These are phyloP conservation scores for Mycena sanguinolenta DNA, from an alignment of 768 basidiomycete genomes.

Conservation along the genomic window DNA sequence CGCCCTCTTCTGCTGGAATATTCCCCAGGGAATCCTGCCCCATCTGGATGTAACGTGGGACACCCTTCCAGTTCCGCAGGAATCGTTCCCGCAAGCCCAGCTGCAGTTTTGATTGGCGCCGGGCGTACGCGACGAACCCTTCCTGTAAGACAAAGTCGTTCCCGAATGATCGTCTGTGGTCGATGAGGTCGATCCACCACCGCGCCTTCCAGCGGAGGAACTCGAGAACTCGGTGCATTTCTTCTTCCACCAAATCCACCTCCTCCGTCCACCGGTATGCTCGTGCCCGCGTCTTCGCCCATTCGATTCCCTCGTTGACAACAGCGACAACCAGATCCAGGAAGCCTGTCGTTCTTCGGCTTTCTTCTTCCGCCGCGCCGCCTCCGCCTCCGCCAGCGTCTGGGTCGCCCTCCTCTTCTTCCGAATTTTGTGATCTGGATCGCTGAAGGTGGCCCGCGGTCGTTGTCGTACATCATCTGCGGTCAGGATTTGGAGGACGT, in stretches of 20 bases:
- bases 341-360: not conserved
- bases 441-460: slow-evolving; percentile 25
- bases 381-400: not conserved
- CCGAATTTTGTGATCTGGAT: not conserved
- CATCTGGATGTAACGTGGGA: not conserved
- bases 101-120: slow-evolving; percentile 1
- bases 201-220: slow-evolving; percentile 36
- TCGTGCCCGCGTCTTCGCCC: slow-evolving; percentile 38
- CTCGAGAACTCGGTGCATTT: slow-evolving; percentile 39
- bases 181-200: slow-evolving; percentile 10
- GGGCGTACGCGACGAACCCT: slow-evolving; percentile 2
- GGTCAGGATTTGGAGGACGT: slow-evolving; percentile 14
- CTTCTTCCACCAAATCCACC: slow-evolving; percentile 38
- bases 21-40: too few relatives aligned
- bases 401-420: not conserved
- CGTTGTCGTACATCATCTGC: slow-evolving; percentile 37
- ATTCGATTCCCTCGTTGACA: slow-evolving; percentile 31
- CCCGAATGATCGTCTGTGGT: not conserved
- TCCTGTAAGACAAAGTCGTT: not conserved
- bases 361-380: not conserved
- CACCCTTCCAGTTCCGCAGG: not conserved
- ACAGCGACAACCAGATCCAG: slow-evolving; percentile 6
- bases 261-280: slow-evolving; percentile 41
- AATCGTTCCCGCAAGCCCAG: not conserved
- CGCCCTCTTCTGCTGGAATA: too few relatives aligned